phyloP scores from a whole-genome alignment of 2,329 filamentous ascomycete species.

The Didymellaceae sp. region DNA sequence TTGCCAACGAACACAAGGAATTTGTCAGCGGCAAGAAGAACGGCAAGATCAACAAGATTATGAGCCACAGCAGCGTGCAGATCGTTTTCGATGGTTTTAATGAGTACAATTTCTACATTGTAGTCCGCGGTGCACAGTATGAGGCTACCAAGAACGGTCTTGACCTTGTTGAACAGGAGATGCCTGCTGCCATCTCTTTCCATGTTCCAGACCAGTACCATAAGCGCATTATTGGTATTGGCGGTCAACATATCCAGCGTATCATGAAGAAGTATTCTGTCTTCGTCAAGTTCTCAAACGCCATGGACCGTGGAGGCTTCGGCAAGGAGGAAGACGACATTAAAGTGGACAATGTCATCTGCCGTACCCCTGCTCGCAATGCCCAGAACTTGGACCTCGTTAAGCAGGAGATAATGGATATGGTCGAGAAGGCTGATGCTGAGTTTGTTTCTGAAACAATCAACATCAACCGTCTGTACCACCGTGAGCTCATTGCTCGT shows the following conservation, averaged over 20 bases:
- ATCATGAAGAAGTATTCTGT: conserved; percentile 99
- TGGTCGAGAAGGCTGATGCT: conserved; percentile 97
- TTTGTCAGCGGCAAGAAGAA: conserved; percentile 99
- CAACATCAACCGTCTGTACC: conserved; percentile 91
- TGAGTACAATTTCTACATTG: conserved; percentile 99
- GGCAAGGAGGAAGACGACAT: conserved; percentile 97
- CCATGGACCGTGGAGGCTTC: conserved; percentile 94
- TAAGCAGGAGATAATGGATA: conserved; percentile 98
- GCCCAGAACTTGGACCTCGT: conserved; percentile 96
- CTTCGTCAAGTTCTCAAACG: conserved; percentile 99
- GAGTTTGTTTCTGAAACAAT: conserved; percentile 96
- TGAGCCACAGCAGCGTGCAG: conserved; percentile 98
- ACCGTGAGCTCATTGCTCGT: conserved; percentile 88
- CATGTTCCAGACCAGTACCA: conserved; percentile 99
- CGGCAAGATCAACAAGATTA: conserved; percentile 99
- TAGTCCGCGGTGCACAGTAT: conserved; percentile 90
- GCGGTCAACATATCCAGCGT: conserved; percentile 96
- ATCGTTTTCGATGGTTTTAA: conserved; percentile 99
- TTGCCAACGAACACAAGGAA: conserved; percentile 99
- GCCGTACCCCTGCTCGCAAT: conserved; percentile 94
- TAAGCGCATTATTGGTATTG: conserved; percentile 98
- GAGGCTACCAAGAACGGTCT: conserved; percentile 94
- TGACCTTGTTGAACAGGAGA: conserved; percentile 94
- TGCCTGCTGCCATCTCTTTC: conserved; percentile 99
- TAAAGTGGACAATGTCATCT: conserved; percentile 99